A percentile compares a stretch with the other conserved stretches of the same genome.
phyloP scores from a whole-genome alignment of 768 basidiomycete genomes.

The Mycena indigotica region DNA sequence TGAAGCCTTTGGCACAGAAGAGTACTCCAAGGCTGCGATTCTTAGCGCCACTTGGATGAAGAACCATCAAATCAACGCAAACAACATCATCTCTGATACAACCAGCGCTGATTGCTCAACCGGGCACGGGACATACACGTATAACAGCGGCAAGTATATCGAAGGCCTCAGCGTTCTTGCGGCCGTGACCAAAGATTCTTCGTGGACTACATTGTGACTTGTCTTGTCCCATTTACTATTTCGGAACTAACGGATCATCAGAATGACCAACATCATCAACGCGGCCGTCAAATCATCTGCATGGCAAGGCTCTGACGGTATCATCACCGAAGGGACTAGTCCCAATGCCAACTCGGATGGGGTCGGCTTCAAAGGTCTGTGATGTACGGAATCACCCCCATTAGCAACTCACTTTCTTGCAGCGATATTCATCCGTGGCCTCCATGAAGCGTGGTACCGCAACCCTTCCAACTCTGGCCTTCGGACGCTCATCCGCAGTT shows the following conservation, averaged over 20 bases:
- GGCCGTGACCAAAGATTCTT: slow-evolving; percentile 42
- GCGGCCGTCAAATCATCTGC: slow-evolving; percentile 43
- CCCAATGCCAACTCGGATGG: slow-evolving; percentile 44
- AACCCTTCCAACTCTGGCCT: slow-evolving; percentile 40
- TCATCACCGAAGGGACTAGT: slow-evolving; percentile 56
- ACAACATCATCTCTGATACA: slow-evolving; percentile 49
- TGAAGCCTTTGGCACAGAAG: slow-evolving; percentile 44
- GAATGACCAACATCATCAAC: slow-evolving; percentile 40
- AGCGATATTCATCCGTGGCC: slow-evolving; percentile 50
- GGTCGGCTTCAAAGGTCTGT: slow-evolving; percentile 54
- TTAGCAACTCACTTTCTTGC: no score
- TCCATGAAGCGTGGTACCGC: slow-evolving; percentile 47
- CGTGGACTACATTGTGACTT: slow-evolving; percentile 45
- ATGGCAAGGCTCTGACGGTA: slow-evolving; percentile 53
- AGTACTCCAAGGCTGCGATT: slow-evolving; percentile 50
- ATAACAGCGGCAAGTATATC: slow-evolving; percentile 56
- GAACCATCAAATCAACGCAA: slow-evolving; percentile 44
- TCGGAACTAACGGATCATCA: slow-evolving; percentile 24
- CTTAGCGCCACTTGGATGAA: slow-evolving; percentile 52
- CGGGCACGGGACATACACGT: slow-evolving; percentile 51
- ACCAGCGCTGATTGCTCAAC: slow-evolving; percentile 51
- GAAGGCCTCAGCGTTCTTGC: slow-evolving; percentile 52
- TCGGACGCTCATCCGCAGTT: slow-evolving; percentile 47
- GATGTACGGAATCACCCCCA: no score
- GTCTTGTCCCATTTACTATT: slow-evolving; percentile 20